phyloP scores from a whole-genome alignment of 164 flowering plant species.

The Buxus sempervirens region DNA sequence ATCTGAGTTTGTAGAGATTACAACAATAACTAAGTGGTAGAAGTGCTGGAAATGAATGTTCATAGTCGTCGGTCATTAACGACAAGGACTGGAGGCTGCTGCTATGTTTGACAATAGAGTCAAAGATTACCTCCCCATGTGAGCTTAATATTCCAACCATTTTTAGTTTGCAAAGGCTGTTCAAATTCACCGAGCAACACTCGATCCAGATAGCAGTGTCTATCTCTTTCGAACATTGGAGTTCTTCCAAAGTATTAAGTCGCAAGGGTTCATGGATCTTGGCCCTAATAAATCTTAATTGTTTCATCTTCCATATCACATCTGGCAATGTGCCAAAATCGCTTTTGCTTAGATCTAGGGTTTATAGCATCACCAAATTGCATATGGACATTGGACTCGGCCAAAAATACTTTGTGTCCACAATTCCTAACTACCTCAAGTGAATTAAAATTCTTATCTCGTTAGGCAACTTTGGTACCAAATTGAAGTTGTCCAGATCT shows the following conservation, averaged over 20 bases:
- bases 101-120: too few species aligned
- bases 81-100: slow-evolving; percentile 7
- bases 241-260: slow-evolving; percentile 13
- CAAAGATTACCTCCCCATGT: too few species aligned
- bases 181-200: slow-evolving; percentile 7
- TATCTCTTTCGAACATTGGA: slow-evolving; percentile 17
- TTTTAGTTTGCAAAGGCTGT: slow-evolving; percentile 7
- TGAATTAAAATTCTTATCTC: slow-evolving; percentile 20
- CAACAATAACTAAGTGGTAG: not conserved
- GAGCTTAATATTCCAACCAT: not conserved
- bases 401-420: not conserved
- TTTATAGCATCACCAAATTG: slow-evolving; percentile 16
- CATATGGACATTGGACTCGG: slow-evolving; percentile 19
- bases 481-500: not conserved
- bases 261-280: not conserved
- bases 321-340: not conserved
- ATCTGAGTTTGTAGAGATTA: slow-evolving; percentile 3
- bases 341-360: slow-evolving; percentile 16
- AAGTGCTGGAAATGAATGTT: not conserved
- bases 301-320: too few species aligned
- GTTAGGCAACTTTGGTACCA: too few species aligned
- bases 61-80: not conserved
- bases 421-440: slow-evolving; percentile 25
- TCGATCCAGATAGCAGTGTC: not conserved
- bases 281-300: slow-evolving; percentile 13